These are phyloP conservation scores for Solanum pinnatisectum DNA, from an alignment of 257 asterid genomes.

Conservation along the genomic window DNA sequence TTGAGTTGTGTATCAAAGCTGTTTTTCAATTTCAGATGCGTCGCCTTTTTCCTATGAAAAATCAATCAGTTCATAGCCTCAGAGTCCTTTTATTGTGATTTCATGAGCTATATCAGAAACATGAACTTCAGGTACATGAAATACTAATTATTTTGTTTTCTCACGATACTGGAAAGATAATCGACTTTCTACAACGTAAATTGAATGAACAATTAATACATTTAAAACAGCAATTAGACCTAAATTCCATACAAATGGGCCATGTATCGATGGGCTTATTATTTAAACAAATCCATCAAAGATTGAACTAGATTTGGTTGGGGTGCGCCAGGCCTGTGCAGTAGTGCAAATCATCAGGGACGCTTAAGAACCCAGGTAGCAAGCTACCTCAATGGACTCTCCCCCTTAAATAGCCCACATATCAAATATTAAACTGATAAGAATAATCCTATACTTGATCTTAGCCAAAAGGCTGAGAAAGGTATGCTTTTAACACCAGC, in stretches of 20 bases:
- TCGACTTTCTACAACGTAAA: no score
- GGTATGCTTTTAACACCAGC: rapidly evolving
- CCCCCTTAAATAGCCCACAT: background rate
- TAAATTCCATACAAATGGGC: no score
- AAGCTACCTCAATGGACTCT: background rate
- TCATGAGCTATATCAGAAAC: no score
- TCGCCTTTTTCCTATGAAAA: background rate
- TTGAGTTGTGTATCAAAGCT: background rate
- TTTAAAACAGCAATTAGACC: no score
- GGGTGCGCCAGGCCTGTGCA: background rate
- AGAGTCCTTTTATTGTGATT: background rate
- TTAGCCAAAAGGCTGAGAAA: slow-evolving; percentile 44
- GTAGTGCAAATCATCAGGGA: background rate
- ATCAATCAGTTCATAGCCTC: background rate
- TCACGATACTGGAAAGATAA: no score
- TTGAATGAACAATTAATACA: no score
- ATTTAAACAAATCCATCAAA: no score
- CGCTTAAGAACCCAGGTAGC: background rate
- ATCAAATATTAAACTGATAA: slow-evolving; percentile 20
- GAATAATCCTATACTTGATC: slow-evolving; percentile 33
- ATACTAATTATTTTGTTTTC: no score
- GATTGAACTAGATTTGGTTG: background rate
- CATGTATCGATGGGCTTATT: background rate
- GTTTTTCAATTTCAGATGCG: background rate
- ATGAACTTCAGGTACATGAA: no score